Conservation (phyloP, 2,329 filamentous ascomycete genomes). For the Emericellopsis atlantica region DNA sequence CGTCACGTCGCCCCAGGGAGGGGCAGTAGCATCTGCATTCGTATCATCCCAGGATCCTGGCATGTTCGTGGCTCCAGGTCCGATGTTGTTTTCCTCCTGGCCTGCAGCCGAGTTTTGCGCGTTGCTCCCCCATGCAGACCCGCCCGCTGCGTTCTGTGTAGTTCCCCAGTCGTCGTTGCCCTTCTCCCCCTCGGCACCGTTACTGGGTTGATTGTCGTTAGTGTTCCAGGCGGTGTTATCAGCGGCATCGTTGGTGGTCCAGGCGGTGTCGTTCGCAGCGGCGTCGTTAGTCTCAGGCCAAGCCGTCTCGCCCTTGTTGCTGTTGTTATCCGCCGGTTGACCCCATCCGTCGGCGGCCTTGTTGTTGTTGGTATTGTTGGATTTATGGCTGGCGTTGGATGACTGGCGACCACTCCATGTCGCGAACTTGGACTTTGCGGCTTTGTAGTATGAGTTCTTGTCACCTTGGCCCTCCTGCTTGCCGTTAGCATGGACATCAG, state of each 20-base stretch:
- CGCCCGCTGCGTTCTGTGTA: neutral
- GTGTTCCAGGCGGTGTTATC: neutral
- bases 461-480: neutral
- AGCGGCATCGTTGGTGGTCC: neutral
- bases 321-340: neutral
- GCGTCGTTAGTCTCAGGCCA: too few relatives aligned
- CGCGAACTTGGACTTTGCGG: neutral
- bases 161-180: neutral
- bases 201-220: constrained; percentile 2
- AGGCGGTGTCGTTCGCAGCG: neutral
- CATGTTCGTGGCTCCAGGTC: constrained; percentile 13
- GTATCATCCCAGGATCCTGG: constrained; percentile 16
- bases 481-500: neutral
- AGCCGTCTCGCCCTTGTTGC: neutral
- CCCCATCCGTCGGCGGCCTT: neutral
- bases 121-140: neutral
- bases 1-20: constrained; percentile 15
- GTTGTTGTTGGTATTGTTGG: neutral
- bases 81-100: constrained; percentile 5
- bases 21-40: constrained; percentile 1
- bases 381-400: neutral
- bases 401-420: neutral
- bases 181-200: neutral
- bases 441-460: neutral
- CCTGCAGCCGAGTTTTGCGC: neutral